phyloP scores from a whole-genome alignment of 352 stramenopile genomes.

The Globisporangium spiculum region DNA sequence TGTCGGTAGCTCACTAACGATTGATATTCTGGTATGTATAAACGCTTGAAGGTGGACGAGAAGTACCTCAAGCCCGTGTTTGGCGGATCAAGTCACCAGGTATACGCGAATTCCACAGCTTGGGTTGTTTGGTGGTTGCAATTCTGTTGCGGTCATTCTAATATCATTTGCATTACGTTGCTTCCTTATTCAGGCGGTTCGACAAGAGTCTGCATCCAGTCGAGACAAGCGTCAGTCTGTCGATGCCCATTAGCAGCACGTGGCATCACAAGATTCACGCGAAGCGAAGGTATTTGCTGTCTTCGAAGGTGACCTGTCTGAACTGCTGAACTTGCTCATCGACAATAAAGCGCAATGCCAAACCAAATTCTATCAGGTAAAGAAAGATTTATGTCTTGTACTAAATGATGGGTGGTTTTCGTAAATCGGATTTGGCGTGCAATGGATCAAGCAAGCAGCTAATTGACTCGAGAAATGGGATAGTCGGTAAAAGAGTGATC shows the following conservation, averaged over 20 bases:
- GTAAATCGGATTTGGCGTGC: background rate
- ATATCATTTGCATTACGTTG: background rate
- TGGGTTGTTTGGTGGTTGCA: background rate
- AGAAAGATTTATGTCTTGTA: background rate
- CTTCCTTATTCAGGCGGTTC: background rate
- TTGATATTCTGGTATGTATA: background rate
- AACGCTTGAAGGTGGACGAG: slow-evolving; percentile 43
- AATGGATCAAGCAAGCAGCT: background rate
- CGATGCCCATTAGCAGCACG: slow-evolving; percentile 1
- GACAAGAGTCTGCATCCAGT: background rate
- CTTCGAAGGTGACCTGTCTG: background rate
- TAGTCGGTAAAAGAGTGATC: background rate
- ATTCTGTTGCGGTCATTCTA: background rate
- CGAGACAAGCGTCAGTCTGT: slow-evolving; percentile 9
- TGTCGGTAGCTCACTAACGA: background rate
- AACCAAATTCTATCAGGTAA: background rate
- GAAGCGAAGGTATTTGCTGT: background rate
- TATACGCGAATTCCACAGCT: background rate
- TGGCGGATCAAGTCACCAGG: slow-evolving; percentile 39
- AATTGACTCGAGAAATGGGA: background rate
- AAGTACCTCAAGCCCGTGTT: slow-evolving; percentile 70
- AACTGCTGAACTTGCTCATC: background rate
- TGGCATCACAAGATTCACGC: background rate
- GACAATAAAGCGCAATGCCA: background rate
- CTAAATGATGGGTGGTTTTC: background rate